Conservation (phyloP, 345 rosid genomes). For the Eucalyptus microcorys region DNA sequence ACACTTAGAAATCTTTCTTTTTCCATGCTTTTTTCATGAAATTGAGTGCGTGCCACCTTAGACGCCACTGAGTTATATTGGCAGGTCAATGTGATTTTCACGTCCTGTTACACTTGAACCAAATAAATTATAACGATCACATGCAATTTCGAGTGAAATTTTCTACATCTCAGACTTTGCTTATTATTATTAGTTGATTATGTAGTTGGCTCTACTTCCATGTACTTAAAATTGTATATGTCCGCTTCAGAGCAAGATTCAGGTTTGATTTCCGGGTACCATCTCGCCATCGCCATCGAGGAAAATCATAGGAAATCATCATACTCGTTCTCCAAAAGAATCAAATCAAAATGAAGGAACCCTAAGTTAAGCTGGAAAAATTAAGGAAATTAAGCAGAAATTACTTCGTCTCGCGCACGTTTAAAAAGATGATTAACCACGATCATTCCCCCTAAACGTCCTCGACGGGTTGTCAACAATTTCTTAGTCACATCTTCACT, state of each 20-base stretch:
- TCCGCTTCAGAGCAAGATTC: not conserved
- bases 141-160: not conserved
- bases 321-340: not conserved
- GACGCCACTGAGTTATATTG: not conserved
- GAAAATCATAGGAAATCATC: not conserved
- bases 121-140: not conserved
- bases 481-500: not conserved
- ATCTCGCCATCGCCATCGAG: not conserved
- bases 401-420: fast-evolving
- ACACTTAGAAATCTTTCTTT: not conserved
- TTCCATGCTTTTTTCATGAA: not conserved
- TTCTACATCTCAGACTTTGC: not conserved
- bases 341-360: not conserved
- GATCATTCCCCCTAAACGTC: not conserved
- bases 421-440: not conserved
- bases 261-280: not conserved
- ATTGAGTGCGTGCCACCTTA: not conserved
- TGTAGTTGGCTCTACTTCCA: not conserved
- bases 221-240: not conserved
- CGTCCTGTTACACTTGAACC: not conserved
- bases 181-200: not conserved
- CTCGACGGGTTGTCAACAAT: not conserved
- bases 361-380: not conserved
- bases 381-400: not conserved
- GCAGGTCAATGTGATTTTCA: not conserved